Conservation (phyloP, 2,329 filamentous ascomycete genomes). For the Trichoderma oligosporum region DNA sequence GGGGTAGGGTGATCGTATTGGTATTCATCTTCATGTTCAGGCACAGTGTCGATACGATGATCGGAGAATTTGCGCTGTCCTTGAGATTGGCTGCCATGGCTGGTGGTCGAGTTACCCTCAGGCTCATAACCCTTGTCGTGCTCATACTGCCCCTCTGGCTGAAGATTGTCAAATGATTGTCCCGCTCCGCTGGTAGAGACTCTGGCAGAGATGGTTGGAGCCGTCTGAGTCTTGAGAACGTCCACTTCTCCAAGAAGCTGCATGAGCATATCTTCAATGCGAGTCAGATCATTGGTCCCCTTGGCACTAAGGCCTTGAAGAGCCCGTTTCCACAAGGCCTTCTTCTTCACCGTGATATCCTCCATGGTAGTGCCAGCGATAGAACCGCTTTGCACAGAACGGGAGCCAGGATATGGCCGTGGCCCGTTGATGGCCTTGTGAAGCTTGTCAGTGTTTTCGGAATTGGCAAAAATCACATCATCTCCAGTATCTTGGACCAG, state of each 20-base stretch:
- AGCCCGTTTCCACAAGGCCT: conserved; percentile 92
- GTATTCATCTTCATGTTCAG: conserved; percentile 75
- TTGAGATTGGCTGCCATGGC: conserved; percentile 66
- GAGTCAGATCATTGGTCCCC: conserved; percentile 79
- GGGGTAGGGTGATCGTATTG: conserved; percentile 50
- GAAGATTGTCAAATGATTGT: conserved; percentile 65
- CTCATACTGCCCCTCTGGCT: conserved; percentile 59
- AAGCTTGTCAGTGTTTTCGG: conserved; percentile 83
- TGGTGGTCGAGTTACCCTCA: conserved; percentile 69
- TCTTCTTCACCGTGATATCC: conserved; percentile 69
- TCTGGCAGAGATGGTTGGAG: conserved; percentile 28
- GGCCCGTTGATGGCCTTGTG: conserved; percentile 81
- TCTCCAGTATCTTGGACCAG: conserved; percentile 82
- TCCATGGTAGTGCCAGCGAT: conserved; percentile 51
- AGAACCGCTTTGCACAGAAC: conserved; percentile 55
- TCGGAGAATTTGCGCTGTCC: conserved; percentile 59
- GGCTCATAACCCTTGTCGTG: conserved; percentile 76
- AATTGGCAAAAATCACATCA: conserved; percentile 78
- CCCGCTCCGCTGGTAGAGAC: conserved; percentile 48
- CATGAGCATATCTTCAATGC: conserved; percentile 88
- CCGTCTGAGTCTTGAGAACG: conserved; percentile 63
- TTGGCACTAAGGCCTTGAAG: conserved; percentile 85
- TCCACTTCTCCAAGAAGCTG: conserved; percentile 92
- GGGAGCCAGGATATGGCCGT: conserved; percentile 71
- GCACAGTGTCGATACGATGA: conserved; percentile 85